These are phyloP conservation scores for Ampelomyces quisqualis DNA, from an alignment of 2,329 filamentous ascomycete genomes.

Conservation along the genomic window DNA sequence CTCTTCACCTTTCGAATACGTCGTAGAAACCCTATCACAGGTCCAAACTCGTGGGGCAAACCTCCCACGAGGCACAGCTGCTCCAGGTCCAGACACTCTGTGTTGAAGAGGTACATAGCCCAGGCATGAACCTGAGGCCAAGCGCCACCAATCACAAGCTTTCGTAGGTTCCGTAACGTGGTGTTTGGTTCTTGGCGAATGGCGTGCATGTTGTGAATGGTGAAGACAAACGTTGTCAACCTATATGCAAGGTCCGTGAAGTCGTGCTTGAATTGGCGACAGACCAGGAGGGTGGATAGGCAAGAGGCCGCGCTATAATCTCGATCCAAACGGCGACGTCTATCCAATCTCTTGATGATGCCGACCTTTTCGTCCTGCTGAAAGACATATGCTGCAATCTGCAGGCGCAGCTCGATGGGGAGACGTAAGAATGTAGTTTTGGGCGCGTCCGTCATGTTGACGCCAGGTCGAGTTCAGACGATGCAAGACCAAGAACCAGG, in stretches of 20 bases:
- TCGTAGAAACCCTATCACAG: constrained; percentile 17
- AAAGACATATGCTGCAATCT: constrained; percentile 31
- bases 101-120: constrained; percentile 36
- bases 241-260: constrained; percentile 38
- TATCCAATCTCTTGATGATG: constrained; percentile 14
- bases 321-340: constrained; percentile 4
- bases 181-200: constrained; percentile 7
- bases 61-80: constrained; percentile 19
- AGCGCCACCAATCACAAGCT: constrained; percentile 28
- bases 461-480: too few relatives aligned
- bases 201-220: constrained; percentile 2
- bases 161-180: constrained; percentile 16
- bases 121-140: constrained; percentile 36
- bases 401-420: constrained; percentile 42
- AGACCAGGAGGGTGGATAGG: constrained; percentile 41
- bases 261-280: constrained; percentile 43
- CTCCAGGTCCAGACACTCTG: constrained; percentile 32
- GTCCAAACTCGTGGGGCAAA: background rate
- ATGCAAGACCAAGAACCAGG: too few relatives aligned
- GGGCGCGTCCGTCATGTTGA: constrained; percentile 1
- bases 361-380: constrained; percentile 27
- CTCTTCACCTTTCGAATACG: constrained; percentile 35
- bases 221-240: constrained; percentile 40
- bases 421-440: constrained; percentile 26
- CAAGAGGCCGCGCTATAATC: constrained; percentile 16